phyloP scores from a whole-genome alignment of 768 basidiomycete species.

The Coprinopsis cinerea region DNA sequence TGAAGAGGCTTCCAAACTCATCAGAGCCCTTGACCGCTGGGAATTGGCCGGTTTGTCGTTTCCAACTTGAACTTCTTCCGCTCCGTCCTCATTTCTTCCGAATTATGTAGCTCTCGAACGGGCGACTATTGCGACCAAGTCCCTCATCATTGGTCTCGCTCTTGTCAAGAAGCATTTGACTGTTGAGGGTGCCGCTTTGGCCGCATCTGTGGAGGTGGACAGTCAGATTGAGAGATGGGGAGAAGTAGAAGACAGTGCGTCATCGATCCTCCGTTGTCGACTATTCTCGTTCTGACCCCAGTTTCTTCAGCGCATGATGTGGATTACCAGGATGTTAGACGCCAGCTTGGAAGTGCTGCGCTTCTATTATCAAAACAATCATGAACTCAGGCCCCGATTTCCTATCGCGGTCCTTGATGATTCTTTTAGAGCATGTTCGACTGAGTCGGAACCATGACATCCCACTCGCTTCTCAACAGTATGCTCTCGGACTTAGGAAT shows the following conservation, averaged over 20 bases:
- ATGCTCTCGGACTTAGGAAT: neutral
- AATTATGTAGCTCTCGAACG: slow-evolving; percentile 77
- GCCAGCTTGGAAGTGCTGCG: slow-evolving; percentile 60
- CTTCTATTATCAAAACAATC: slow-evolving; percentile 19
- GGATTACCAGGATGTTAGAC: slow-evolving; percentile 88
- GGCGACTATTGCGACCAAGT: slow-evolving; percentile 84
- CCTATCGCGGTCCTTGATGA: neutral
- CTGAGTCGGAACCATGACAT: neutral
- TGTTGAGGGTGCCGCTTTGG: slow-evolving; percentile 79
- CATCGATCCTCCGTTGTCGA: neutral
- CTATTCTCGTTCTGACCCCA: slow-evolving; percentile 11
- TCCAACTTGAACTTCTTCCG: slow-evolving; percentile 20
- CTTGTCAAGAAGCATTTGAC: slow-evolving; percentile 71
- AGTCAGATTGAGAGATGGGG: slow-evolving; percentile 98
- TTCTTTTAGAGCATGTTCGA: neutral
- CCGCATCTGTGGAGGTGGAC: slow-evolving; percentile 86
- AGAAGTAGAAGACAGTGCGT: slow-evolving; percentile 98
- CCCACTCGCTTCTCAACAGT: neutral
- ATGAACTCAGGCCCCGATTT: slow-evolving; percentile 3
- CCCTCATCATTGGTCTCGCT: slow-evolving; percentile 82
- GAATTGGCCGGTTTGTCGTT: slow-evolving; percentile 69
- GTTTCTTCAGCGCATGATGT: slow-evolving; percentile 83
- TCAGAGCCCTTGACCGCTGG: slow-evolving; percentile 71
- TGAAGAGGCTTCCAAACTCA: slow-evolving; percentile 46
- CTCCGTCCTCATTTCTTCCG: slow-evolving; percentile 1